Conservation (phyloP, 129 eudicot genomes). For the Flaveria ramosissima region DNA sequence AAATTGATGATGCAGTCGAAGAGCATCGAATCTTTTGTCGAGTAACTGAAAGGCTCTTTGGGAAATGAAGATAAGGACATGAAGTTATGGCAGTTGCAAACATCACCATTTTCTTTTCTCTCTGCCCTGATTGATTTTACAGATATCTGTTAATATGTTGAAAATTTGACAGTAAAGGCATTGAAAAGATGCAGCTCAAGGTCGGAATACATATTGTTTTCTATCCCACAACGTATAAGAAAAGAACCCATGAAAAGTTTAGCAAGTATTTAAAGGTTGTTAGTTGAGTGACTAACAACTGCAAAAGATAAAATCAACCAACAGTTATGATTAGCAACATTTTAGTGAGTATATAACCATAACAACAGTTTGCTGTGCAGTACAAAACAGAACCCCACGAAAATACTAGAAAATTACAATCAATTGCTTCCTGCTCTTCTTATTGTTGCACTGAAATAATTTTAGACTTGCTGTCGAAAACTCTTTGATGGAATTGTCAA, state of each 20-base stretch:
- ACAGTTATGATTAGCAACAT: no score
- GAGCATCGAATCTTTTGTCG: constrained; percentile 44
- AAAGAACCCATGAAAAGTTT: no score
- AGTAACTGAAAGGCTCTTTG: constrained; percentile 34
- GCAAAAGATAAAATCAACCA: not conserved
- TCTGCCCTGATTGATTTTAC: not conserved
- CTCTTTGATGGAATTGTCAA: not conserved
- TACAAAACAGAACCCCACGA: no score
- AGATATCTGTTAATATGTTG: not conserved
- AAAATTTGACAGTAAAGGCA: not conserved
- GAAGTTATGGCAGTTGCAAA: constrained; percentile 46
- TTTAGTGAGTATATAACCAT: no score
- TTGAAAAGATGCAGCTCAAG: not conserved
- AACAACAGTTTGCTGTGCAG: no score
- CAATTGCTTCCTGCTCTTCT: not conserved
- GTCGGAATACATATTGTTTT: not conserved
- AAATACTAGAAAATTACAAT: no score
- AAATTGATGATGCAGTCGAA: constrained; percentile 35
- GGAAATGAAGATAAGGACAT: constrained; percentile 33
- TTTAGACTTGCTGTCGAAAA: not conserved
- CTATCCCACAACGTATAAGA: no score
- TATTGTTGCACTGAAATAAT: not conserved
- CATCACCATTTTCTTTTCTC: constrained; percentile 30
- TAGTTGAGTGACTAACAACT: no score
- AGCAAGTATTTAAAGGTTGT: no score